Base-by-base conservation (phyloP, 1,139 yeast genomes). In the Arxiozyma slooffiae region DNA sequence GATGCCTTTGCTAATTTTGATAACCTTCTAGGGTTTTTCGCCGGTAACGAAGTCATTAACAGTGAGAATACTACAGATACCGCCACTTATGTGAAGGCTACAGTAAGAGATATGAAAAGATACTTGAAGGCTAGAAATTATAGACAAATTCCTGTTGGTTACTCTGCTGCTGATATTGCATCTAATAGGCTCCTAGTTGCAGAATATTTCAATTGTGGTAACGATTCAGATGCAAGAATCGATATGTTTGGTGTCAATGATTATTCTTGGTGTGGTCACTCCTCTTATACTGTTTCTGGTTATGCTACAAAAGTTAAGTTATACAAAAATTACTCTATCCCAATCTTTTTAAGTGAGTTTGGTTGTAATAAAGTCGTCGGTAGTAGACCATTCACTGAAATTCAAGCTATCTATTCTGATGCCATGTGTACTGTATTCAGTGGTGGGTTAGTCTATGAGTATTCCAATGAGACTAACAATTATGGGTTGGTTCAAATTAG, bases 261-360 rank as follows among this genome's bases (percentile, higher is more conserved):
- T 81, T 88, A 88, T 73, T 90, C 87, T 67, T 88, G 96, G 96
- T 88, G 96, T 75, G 96, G 96, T 48, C 60, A 70, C 40, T 80
- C 92, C n/a, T 69, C 81, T 46, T 88, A 74, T 73, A 59, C 70
- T 50, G 59, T 70, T 7, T 85, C 95, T n/a, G 96, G 96, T 55
- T 88, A 85, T 71, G 67, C 74, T 52, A 75, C 72, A 54, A 81
- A 86, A 69, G 85, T 94, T n/a, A n/a, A n/a, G n/a, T n/a, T n/a
- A n/a, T n/a, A n/a, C n/a, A n/a, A n/a, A n/a, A n/a, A n/a, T n/a
- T 74, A 82, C 65, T 81, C 94, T 34, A 71, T 88, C 52, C 97
- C 97, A 48, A 73, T 85, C 59, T 89, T 90, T 74, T 81, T 90
- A 68, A 85, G 96, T 49, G 97, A 90, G 72, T 89, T 85, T 66